These are phyloP conservation scores for Cordyceps pruinosa DNA, from an alignment of 2,329 filamentous ascomycete genomes.

Conservation along the genomic window DNA sequence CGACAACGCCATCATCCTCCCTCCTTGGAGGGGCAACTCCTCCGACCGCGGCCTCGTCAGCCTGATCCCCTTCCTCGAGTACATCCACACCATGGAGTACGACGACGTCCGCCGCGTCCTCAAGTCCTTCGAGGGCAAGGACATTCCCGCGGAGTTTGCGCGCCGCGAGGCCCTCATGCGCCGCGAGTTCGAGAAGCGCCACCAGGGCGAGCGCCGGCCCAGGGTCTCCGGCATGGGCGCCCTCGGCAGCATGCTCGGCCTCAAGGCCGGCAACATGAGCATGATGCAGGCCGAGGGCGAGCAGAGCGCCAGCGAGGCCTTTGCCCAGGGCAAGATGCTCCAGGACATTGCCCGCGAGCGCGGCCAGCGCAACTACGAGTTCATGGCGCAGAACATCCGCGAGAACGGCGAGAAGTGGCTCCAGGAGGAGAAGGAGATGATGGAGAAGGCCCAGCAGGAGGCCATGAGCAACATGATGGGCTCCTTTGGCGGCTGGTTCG, in stretches of 20 bases:
- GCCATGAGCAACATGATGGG: conserved; percentile 89
- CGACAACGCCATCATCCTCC: conserved; percentile 89
- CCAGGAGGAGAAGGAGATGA: conserved; percentile 81
- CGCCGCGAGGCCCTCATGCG: conserved; percentile 79
- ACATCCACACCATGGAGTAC: conserved; percentile 89
- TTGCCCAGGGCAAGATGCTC: conserved; percentile 92
- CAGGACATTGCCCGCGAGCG: conserved; percentile 90
- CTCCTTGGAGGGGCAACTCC: conserved; percentile 80
- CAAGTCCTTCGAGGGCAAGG: conserved; percentile 80
- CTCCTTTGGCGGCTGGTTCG: conserved; percentile 45
- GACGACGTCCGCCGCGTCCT: conserved; percentile 79
- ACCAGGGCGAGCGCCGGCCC: conserved; percentile 54
- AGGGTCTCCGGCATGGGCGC: conserved; percentile 57
- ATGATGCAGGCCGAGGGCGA: conserved; percentile 58
- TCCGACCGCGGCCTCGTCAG: conserved; percentile 81
- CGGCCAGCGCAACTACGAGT: conserved; percentile 82
- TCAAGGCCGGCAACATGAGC: conserved; percentile 63
- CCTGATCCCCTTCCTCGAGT: conserved; percentile 94
- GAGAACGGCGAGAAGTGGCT: conserved; percentile 95
- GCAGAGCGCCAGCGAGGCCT: conserved; percentile 64
- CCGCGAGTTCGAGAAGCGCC: conserved; percentile 74
- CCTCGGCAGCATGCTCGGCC: conserved; percentile 65
- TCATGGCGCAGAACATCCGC: conserved; percentile 82
- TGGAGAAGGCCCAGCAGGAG: conserved; percentile 85
- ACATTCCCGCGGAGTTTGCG: conserved; percentile 87